Percentiles rank a stretch among this genome's conserved stretches.
phyloP scores from a whole-genome alignment of 1,139 yeast species.

The Candida glucosophila region DNA sequence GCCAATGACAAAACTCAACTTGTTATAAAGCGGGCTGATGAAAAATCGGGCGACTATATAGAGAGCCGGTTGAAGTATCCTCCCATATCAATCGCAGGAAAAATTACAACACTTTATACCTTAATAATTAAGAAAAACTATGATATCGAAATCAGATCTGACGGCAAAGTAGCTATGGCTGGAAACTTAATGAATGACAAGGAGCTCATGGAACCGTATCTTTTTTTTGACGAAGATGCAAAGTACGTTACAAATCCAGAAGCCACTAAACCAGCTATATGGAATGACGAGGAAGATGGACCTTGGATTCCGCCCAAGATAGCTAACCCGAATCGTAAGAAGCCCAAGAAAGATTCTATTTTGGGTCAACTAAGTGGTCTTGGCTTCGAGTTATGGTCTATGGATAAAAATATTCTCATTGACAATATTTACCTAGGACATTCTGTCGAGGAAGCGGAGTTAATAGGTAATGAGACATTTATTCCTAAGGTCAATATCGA shows the following conservation, averaged over 20 bases:
- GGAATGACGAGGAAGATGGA: constrained; percentile 89
- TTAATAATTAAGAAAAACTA: constrained; percentile 57
- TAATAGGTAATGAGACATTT: constrained; percentile 70
- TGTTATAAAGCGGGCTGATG: constrained; percentile 54
- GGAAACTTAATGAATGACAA: constrained; percentile 53
- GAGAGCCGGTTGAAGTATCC: constrained; percentile 64
- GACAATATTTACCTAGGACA: constrained; percentile 85
- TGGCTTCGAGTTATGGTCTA: constrained; percentile 89
- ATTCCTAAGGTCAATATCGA: constrained; percentile 55
- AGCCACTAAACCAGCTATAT: constrained; percentile 57
- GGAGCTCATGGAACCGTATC: constrained; percentile 49
- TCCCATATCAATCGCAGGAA: constrained; percentile 55
- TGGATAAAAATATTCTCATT: constrained; percentile 66
- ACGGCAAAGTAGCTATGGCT: constrained; percentile 64
- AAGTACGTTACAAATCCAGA: constrained; percentile 65
- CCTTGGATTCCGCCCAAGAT: constrained; percentile 67
- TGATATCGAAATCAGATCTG: constrained; percentile 69
- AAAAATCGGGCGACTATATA: constrained; percentile 46
- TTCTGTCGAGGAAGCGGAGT: constrained; percentile 72
- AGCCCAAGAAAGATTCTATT: constrained; percentile 60
- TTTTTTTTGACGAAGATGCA: constrained; percentile 51
- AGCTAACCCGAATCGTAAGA: constrained; percentile 71
- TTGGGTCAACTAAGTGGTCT: constrained; percentile 71
- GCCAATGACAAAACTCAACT: constrained; percentile 70
- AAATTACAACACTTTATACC: constrained; percentile 64